These are phyloP conservation scores for Colletotrichum spaethianum DNA, from an alignment of 2,329 filamentous ascomycete species.

Conservation along the genomic window DNA sequence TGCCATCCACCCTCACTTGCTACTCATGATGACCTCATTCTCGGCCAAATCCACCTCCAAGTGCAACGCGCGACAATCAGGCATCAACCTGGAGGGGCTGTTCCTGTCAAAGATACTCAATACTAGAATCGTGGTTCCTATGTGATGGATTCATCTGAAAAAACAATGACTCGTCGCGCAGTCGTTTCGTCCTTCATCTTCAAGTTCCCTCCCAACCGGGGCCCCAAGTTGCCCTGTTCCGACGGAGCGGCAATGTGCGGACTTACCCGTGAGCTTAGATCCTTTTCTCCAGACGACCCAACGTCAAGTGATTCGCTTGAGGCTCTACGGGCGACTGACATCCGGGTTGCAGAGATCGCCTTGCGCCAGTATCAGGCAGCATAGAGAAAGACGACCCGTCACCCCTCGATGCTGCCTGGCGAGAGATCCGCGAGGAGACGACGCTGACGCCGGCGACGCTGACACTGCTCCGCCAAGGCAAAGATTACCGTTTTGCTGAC, in stretches of 20 bases:
- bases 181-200: slow-evolving; percentile 68
- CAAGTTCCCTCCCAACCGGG: slow-evolving; percentile 55
- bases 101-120: background rate
- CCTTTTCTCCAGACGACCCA: background rate
- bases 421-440: slow-evolving; percentile 76
- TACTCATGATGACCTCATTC: slow-evolving; percentile 26
- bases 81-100: slow-evolving; percentile 1
- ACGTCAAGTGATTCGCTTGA: background rate
- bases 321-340: slow-evolving; percentile 1
- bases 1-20: too few species aligned
- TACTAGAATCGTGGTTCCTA: background rate
- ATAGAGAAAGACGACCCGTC: slow-evolving; percentile 68
- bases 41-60: background rate
- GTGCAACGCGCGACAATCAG: background rate
- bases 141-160: slow-evolving; percentile 15
- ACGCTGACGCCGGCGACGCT: slow-evolving; percentile 63
- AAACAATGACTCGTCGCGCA: slow-evolving; percentile 47
- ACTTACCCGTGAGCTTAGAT: slow-evolving; percentile 68
- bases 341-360: slow-evolving; percentile 61
- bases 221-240: slow-evolving; percentile 72
- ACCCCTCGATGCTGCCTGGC: slow-evolving; percentile 71
- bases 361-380: slow-evolving; percentile 74
- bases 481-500: slow-evolving; percentile 71
- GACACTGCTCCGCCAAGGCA: slow-evolving; percentile 68
- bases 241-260: slow-evolving; percentile 69